Evolutionary conservation across 169 alveolate genomes (phyloP).

Genomic region (Plasmodium vinckei): DNA sequence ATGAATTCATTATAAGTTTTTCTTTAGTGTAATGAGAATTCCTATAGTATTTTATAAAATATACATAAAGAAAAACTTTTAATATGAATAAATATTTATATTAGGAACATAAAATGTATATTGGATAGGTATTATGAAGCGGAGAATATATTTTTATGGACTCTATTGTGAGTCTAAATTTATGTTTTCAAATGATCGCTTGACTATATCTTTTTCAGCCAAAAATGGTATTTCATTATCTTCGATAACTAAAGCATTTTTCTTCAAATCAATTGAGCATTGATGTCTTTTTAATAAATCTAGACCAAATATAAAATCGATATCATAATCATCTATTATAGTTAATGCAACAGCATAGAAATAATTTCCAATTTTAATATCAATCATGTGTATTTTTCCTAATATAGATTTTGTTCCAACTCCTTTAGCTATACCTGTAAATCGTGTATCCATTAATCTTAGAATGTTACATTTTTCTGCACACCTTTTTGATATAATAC

Average conservation of each 20-base stretch:
- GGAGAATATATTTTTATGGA: too few relatives aligned
- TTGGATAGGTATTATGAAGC: too few relatives aligned
- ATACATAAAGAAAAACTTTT: too few relatives aligned
- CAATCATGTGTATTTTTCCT: constrained; percentile 96
- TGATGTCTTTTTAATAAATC: constrained; percentile 93
- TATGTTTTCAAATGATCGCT: constrained; percentile 19
- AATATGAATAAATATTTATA: too few relatives aligned
- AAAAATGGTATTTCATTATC: constrained; percentile 90
- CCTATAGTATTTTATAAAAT: too few relatives aligned
- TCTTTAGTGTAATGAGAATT: too few relatives aligned
- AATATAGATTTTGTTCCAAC: constrained; percentile 94
- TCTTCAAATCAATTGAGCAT: constrained; percentile 93
- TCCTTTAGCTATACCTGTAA: constrained; percentile 95
- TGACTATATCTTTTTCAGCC: constrained; percentile 79
- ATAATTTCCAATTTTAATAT: constrained; percentile 91
- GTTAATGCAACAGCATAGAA: constrained; percentile 92
- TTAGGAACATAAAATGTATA: too few relatives aligned
- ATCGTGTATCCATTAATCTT: constrained; percentile 93
- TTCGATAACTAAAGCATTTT: constrained; percentile 89
- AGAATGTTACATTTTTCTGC: constrained; percentile 93
- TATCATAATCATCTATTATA: constrained; percentile 91
- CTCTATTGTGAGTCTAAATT: constrained; percentile 14
- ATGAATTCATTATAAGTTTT: too few relatives aligned
- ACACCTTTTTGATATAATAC: constrained; percentile 91
- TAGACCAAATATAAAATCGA: constrained; percentile 95